Base-by-base conservation (phyloP, 768 basidiomycete genomes). In the Aureoboletus auriporus region DNA sequence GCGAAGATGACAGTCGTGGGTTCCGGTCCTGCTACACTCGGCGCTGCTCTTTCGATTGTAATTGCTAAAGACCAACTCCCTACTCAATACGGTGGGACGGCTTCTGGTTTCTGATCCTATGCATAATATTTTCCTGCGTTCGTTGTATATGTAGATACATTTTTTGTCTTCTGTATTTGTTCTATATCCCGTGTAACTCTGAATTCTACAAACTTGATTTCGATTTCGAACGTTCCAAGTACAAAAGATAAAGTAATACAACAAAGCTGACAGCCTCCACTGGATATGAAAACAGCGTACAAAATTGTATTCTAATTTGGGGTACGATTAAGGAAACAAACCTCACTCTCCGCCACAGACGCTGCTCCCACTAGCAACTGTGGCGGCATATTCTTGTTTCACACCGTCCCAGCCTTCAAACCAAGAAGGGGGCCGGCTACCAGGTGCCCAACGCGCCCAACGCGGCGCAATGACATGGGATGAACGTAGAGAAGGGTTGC, bases 1-100 rank as follows among this genome's bases (percentile, higher is more conserved):
- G 82, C 83, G 8, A 92, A 91, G 74, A 87, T 92, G 84, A 70
- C 73, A 30, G 83, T 91, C 33, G 84, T 89, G 14, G 89, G 89
- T 36, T 72, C 75, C 20, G 81, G 87, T 13, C 64, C 75, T n/a
- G 66, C 71, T 49, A 68, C 77, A 0, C 79, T 91, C 38, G 72
- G 74, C 48, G 78, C 78, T 54, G 80, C 80, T 2, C 72, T 92
- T 11, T 61, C 75, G n/a, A 75, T 76, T 3, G 57, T 77, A 43
- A 79, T 91, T 37, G 73, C 80, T 35, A 65, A 65, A 6, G 66
- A 73, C 4, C 66, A 89, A 57, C 71, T 92, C 34, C 89, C 89
- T 1, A 69, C 71, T 66, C 70, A 76, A 39, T 92, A 91, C 55
- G 89, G 89, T 8, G 89, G 89, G 7, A 68, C 72, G 23, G 82